Base-by-base conservation (phyloP, 192 early-diverging fungal genomes). In the Backusella westeae region DNA sequence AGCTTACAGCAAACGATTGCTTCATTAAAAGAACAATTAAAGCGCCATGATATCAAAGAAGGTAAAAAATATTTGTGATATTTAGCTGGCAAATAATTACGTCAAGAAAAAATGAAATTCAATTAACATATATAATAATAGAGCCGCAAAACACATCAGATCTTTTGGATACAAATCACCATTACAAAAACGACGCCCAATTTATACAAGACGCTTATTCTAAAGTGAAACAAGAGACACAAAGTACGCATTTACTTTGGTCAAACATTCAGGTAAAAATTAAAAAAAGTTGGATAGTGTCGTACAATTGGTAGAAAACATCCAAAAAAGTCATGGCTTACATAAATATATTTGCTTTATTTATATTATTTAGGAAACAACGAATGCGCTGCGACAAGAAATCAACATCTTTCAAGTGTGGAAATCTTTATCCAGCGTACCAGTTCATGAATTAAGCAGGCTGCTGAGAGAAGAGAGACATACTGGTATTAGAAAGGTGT, bases 401-500 rank as follows among this genome's bases (percentile, higher is more conserved):
- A 71, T 71, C 26, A 46, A 71, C 32, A 29, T n/a, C 6, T 71
- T 71, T 71, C 39, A 71, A 71, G 70, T 44, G 19, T 71, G 70
- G 70, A 71, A 49, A 8, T 71, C 70, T 29, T 29, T 63, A 26
- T 63, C 56, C 6, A 63, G 12, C 12, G 29, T 71, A 23, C 70
- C 70, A 2, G 44, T 49, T 32, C 39, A 36, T 49, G 70, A 71
- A 42, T 12, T 71, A 32, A 29, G 26, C 29, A 34, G 42, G 1
- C 7, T 71, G 21, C 2, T 71, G 10, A n/a, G 44, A 26, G 70
- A 71, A 71, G 70, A 71, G 29, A 36, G 42, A 8, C 70, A 44
- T 19, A 49, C 41, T 3, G 42, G n/a, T 71, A 41, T 71, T 1
- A 71, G 42, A 17, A 42, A 26, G 14, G 15, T 71, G 12, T n/a